A percentile compares a stretch with the other conserved stretches of the same genome.
These are phyloP conservation scores for Blastobotrys aristatus DNA, from an alignment of 1,139 yeast species.

Conservation along the genomic window DNA sequence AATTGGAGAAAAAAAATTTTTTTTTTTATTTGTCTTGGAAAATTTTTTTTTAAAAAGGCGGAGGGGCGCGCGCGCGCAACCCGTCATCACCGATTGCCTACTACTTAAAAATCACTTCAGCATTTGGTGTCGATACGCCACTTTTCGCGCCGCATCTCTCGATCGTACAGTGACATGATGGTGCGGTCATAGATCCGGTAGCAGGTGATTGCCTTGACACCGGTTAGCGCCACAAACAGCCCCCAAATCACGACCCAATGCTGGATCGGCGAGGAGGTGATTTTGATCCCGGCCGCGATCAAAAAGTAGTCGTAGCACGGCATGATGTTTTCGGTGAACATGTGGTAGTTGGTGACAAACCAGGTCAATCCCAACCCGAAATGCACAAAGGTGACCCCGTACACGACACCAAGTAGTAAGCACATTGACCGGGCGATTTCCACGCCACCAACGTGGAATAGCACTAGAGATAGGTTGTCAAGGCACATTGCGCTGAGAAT, in stretches of 20 bases:
- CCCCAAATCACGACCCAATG: not conserved
- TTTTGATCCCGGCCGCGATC: not conserved
- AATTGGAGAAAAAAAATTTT: slow-evolving; percentile 1
- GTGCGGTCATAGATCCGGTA: not conserved
- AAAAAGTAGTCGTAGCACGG: not conserved
- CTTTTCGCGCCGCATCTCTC: too few relatives aligned
- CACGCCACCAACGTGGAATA: not conserved
- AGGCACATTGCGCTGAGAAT: not conserved
- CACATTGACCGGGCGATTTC: too few relatives aligned
- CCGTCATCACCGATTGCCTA: too few relatives aligned
- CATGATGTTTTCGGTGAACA: not conserved
- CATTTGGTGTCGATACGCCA: too few relatives aligned
- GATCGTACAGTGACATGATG: not conserved
- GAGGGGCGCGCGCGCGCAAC: too few relatives aligned
- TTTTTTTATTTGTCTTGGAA: too few relatives aligned
- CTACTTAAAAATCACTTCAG: too few relatives aligned
- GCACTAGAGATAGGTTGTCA: not conserved
- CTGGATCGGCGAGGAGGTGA: not conserved
- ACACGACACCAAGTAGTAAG: not conserved
- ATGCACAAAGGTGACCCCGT: not conserved
- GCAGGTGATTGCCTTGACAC: not conserved
- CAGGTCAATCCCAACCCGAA: not conserved
- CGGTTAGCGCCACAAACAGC: not conserved
- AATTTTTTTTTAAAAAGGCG: too few relatives aligned
- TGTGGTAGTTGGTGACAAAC: not conserved